Evolutionary conservation across 2,329 filamentous ascomycete species (phyloP).

Genomic region (Trichophyton verrucosum): DNA sequence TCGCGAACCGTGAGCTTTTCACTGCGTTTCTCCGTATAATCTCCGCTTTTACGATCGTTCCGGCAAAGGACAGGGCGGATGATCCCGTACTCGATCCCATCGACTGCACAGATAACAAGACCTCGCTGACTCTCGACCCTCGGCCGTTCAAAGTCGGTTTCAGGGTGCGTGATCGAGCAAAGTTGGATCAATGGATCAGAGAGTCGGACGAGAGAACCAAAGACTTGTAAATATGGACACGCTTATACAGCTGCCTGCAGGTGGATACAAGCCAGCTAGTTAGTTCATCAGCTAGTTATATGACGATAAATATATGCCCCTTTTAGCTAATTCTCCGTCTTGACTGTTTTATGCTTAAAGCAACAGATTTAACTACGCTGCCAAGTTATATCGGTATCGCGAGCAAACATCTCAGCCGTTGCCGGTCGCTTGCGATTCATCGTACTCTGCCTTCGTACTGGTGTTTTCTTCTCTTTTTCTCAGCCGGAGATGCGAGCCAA

Average conservation of each 20-base stretch:
- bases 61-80: conserved; percentile 36
- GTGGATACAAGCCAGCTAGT: not conserved
- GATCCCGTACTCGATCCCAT: conserved; percentile 45
- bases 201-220: conserved; percentile 42
- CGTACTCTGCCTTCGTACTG: not conserved
- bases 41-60: conserved; percentile 44
- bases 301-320: not conserved
- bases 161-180: conserved; percentile 35
- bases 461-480: not conserved
- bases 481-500: not conserved
- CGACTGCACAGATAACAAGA: conserved; percentile 46
- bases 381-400: not conserved
- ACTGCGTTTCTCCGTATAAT: conserved; percentile 49
- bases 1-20: conserved; percentile 52
- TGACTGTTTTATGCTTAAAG: not conserved
- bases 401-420: not conserved
- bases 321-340: not conserved
- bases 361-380: not conserved
- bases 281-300: not conserved
- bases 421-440: too few relatives aligned
- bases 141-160: conserved; percentile 51
- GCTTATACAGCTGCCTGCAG: not conserved
- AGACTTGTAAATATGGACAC: conserved; percentile 28
- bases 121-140: conserved; percentile 48
- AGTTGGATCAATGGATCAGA: conserved; percentile 41